Conservation (phyloP, 1,284 basidiomycete genomes). For the Omphalotus olearius region DNA sequence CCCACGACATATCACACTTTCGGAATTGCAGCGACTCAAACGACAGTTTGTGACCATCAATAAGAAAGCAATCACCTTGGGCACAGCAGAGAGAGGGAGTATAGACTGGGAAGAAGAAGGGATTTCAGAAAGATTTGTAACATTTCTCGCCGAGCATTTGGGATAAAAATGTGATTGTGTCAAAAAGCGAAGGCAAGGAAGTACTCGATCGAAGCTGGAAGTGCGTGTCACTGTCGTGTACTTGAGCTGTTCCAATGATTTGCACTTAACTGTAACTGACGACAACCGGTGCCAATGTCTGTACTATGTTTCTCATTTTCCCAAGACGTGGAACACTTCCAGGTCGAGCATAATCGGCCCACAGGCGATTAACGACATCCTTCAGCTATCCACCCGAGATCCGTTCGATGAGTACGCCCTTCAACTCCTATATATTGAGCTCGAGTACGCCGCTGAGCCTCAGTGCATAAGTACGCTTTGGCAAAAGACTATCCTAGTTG, state of each 20-base stretch:
- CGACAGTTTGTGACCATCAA: conserved; percentile 85
- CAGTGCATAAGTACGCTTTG: too few species aligned
- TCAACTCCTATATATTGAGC: conserved; percentile 37
- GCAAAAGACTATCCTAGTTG: conserved; percentile 60
- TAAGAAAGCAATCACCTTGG: conserved; percentile 82
- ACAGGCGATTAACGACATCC: too few species aligned
- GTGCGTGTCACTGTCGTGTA: too few species aligned
- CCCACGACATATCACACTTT: conserved; percentile 66
- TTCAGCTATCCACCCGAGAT: too few species aligned
- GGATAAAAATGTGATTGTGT: conserved; percentile 22
- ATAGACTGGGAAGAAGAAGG: conserved; percentile 76
- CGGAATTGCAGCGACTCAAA: conserved; percentile 83
- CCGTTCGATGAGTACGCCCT: not conserved
- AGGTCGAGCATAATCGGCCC: too few species aligned
- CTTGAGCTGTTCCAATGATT: too few species aligned
- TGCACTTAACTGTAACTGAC: too few species aligned
- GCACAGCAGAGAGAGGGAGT: conserved; percentile 73
- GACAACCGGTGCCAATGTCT: too few species aligned
- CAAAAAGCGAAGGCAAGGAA: not conserved
- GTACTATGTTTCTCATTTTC: too few species aligned
- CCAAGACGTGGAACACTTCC: too few species aligned
- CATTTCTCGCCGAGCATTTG: conserved; percentile 76
- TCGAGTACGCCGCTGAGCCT: conserved; percentile 57
- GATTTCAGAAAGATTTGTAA: conserved; percentile 71
- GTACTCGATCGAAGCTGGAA: too few species aligned